Percentiles rank a stretch among this genome's conserved stretches.
phyloP scores from a whole-genome alignment of 2,329 filamentous ascomycete genomes.

The Penicillium sp. region DNA sequence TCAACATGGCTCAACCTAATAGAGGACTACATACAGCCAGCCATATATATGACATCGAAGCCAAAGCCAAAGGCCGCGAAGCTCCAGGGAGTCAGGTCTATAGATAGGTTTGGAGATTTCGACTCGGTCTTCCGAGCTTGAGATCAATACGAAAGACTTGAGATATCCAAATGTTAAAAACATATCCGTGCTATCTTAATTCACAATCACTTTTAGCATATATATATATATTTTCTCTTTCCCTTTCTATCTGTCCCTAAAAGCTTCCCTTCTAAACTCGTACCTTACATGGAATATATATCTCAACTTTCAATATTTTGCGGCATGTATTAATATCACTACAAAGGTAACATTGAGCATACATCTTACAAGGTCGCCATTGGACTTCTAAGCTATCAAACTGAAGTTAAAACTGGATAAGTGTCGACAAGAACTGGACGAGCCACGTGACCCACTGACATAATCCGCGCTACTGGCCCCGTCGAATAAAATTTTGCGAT shows the following conservation, averaged over 20 bases:
- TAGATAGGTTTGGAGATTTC: too few species aligned
- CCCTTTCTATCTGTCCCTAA: neutral
- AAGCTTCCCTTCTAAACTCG: neutral
- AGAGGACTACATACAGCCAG: too few species aligned
- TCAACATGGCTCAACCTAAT: too few species aligned
- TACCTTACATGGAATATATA: neutral
- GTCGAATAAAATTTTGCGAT: slow-evolving; percentile 6
- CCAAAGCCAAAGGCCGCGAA: too few species aligned
- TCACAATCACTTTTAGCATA: too few species aligned
- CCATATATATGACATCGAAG: too few species aligned
- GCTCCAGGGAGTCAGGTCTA: too few species aligned
- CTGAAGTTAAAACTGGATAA: neutral
- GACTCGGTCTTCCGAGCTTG: too few species aligned
- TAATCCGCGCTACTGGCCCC: slow-evolving; percentile 3
- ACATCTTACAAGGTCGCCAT: neutral
- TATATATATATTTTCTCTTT: neutral
- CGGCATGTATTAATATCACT: neutral
- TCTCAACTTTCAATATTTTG: neutral
- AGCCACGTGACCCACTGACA: neutral
- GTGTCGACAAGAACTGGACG: neutral
- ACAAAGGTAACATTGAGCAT: neutral
- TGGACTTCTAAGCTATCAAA: neutral
- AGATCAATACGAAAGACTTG: too few species aligned
- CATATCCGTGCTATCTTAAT: too few species aligned
- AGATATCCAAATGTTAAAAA: too few species aligned